phyloP scores from a whole-genome alignment of 768 basidiomycete genomes.

The Sarcomyxa edulis region DNA sequence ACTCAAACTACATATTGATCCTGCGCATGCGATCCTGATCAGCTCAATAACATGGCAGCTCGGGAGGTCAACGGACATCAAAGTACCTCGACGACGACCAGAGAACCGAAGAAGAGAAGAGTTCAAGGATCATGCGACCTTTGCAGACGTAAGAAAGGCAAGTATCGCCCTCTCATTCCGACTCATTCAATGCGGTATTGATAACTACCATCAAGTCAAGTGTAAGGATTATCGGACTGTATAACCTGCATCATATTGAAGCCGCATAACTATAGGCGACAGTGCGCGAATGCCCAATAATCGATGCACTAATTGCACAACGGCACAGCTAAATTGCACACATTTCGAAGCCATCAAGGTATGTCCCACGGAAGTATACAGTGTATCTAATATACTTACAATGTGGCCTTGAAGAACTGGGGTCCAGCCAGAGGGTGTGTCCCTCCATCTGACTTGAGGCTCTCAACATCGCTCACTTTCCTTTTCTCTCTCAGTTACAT shows the following conservation, averaged over 20 bases:
- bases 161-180: conserved; percentile 14
- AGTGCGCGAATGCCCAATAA: conserved; percentile 66
- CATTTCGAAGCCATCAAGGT: conserved; percentile 74
- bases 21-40: too few species aligned
- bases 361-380: conserved; percentile 13
- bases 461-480: background rate
- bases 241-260: background rate
- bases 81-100: too few species aligned
- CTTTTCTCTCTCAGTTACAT: conserved; percentile 36
- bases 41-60: too few species aligned
- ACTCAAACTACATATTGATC: too few species aligned
- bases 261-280: conserved; percentile 43
- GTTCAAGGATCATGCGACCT: conserved; percentile 80
- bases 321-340: conserved; percentile 60
- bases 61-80: too few species aligned
- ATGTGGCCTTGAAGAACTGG: conserved; percentile 5
- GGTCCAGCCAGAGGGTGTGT: conserved; percentile 22
- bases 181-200: background rate
- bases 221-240: conserved; percentile 36
- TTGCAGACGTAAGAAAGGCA: conserved; percentile 82
- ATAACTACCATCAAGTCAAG: conserved; percentile 40
- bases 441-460: too few species aligned
- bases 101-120: conserved; percentile 70
- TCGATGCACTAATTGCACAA: conserved; percentile 62
- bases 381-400: background rate